phyloP scores from a whole-genome alignment of 1,139 yeast species.

The Saccharomyces hybrid region DNA sequence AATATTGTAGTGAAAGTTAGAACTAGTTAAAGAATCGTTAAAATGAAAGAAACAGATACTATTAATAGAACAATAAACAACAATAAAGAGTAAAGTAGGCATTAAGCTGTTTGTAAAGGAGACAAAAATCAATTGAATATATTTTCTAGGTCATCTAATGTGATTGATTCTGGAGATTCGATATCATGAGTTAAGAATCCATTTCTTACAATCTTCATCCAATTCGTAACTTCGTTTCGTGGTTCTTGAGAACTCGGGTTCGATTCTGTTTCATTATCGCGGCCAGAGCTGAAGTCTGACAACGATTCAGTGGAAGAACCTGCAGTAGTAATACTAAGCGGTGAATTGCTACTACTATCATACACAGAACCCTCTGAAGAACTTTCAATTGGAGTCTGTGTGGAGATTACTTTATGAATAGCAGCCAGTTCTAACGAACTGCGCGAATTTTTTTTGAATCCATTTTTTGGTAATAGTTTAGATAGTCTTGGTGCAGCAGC shows the following conservation, averaged over 20 bases:
- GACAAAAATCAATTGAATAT: slow-evolving; percentile 39
- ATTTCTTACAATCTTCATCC: slow-evolving; percentile 64
- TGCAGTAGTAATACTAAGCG: background rate
- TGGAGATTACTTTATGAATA: slow-evolving; percentile 59
- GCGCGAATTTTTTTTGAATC: slow-evolving; percentile 23
- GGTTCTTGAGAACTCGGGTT: background rate
- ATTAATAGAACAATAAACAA: background rate
- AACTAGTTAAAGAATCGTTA: background rate
- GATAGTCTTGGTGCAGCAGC: slow-evolving; percentile 80
- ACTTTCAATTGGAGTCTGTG: slow-evolving; percentile 33
- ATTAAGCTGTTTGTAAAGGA: background rate
- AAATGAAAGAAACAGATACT: background rate
- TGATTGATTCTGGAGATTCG: slow-evolving; percentile 67
- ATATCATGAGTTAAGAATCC: slow-evolving; percentile 71
- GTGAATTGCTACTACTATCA: background rate
- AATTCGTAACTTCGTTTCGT: slow-evolving; percentile 19
- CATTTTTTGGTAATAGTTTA: slow-evolving; percentile 39
- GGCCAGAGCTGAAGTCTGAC: background rate
- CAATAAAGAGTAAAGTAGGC: background rate
- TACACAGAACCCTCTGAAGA: background rate
- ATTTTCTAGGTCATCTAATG: slow-evolving; percentile 65
- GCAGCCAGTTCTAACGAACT: slow-evolving; percentile 70
- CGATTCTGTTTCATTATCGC: background rate
- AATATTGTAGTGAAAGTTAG: background rate
- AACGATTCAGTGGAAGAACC: background rate